phyloP scores from a whole-genome alignment of 768 basidiomycete species.

The Baorangia bicolor region DNA sequence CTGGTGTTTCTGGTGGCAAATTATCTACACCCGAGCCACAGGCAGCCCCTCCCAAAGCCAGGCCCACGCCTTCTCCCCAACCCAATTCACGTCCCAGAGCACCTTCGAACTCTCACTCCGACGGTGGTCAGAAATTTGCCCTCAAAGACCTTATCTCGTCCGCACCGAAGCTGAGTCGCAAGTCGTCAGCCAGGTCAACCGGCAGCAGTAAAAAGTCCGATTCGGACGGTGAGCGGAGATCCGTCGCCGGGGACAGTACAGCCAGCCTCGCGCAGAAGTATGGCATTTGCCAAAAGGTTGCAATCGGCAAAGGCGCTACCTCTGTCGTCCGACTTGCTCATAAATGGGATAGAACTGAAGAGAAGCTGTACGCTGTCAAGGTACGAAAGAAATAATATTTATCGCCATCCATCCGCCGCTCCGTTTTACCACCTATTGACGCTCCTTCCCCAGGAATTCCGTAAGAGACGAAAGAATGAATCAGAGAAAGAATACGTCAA shows the following conservation, averaged over 20 bases:
- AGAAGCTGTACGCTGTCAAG: conserved; percentile 98
- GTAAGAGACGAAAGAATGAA: conserved; percentile 96
- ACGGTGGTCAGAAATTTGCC: conserved; percentile 71
- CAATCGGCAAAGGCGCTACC: conserved; percentile 98
- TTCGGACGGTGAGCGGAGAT: conserved; percentile 52
- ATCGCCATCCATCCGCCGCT: not conserved
- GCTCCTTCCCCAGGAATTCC: conserved; percentile 75
- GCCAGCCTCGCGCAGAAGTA: conserved; percentile 82
- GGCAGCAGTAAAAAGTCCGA: conserved; percentile 65
- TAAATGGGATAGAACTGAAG: conserved; percentile 96
- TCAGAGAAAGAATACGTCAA: conserved; percentile 99
- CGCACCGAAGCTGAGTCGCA: conserved; percentile 74
- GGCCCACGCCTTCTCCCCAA: conserved; percentile 15
- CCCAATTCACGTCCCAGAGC: conserved; percentile 34
- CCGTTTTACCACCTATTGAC: not conserved
- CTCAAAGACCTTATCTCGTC: conserved; percentile 76
- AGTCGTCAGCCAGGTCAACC: conserved; percentile 68
- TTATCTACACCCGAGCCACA: conserved; percentile 31
- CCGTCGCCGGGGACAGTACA: conserved; percentile 50
- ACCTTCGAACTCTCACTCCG: conserved; percentile 52
- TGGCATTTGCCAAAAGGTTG: conserved; percentile 93
- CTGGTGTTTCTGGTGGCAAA: conserved; percentile 41
- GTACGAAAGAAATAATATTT: conserved; percentile 41
- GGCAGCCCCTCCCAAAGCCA: conserved; percentile 20
- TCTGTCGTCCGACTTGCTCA: conserved; percentile 95